Percentiles rank a stretch among this genome's conserved stretches.
Evolutionary conservation across 768 basidiomycete species (phyloP).

Genomic region (Kwoniella heveanensis): DNA sequence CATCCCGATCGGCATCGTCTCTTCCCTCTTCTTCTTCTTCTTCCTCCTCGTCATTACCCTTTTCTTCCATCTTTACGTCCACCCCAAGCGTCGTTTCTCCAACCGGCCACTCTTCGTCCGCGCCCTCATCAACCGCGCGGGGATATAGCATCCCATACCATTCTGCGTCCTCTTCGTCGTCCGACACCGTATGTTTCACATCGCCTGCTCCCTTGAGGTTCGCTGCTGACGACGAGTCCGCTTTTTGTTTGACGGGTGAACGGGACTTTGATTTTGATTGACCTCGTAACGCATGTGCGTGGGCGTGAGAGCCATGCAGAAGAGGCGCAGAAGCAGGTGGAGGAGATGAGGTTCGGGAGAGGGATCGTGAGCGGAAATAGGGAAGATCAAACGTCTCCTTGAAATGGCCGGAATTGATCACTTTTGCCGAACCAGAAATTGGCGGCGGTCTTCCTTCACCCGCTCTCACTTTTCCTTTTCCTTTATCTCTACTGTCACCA

Average conservation of each 20-base stretch:
- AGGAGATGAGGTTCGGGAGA: neutral
- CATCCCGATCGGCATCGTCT: slow-evolving; percentile 55
- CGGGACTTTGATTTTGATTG: slow-evolving; percentile 3
- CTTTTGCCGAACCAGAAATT: slow-evolving; percentile 30
- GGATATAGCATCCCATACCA: slow-evolving; percentile 31
- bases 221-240: neutral
- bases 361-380: slow-evolving; percentile 13
- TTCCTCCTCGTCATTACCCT: too few relatives aligned
- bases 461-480: slow-evolving; percentile 1
- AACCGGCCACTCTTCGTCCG: slow-evolving; percentile 9
- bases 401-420: slow-evolving; percentile 45
- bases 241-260: neutral
- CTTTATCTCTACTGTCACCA: neutral
- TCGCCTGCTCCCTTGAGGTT: slow-evolving; percentile 4
- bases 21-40: slow-evolving; percentile 40
- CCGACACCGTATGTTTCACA: neutral
- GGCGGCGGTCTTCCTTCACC: neutral
- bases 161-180: slow-evolving; percentile 9
- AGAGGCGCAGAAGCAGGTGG: neutral
- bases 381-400: slow-evolving; percentile 35
- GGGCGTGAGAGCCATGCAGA: too few relatives aligned
- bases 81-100: too few relatives aligned
- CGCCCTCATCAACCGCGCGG: slow-evolving; percentile 21
- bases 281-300: neutral
- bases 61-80: too few relatives aligned